These are phyloP conservation scores for Ustilago cynodontis DNA, from an alignment of 1,284 basidiomycete species.

Conservation along the genomic window DNA sequence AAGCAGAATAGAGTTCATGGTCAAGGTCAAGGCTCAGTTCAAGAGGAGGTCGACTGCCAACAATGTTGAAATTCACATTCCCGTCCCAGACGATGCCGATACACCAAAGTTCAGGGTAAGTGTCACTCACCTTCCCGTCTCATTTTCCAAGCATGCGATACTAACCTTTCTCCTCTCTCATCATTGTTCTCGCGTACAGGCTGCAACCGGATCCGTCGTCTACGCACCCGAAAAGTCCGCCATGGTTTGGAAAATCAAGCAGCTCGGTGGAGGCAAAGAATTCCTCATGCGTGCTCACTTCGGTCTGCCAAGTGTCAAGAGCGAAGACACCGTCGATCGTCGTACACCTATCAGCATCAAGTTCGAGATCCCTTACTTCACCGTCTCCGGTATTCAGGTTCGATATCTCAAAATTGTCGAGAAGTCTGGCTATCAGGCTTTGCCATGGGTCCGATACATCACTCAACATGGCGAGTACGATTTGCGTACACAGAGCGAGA, in stretches of 20 bases:
- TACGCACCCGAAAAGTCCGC: slow-evolving; percentile 69
- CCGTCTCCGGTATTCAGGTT: slow-evolving; percentile 92
- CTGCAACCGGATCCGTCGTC: slow-evolving; percentile 64
- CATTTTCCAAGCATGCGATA: neutral
- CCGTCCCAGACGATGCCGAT: slow-evolving; percentile 97
- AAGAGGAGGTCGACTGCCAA: slow-evolving; percentile 95
- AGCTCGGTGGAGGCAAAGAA: slow-evolving; percentile 68
- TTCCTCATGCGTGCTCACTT: slow-evolving; percentile 70
- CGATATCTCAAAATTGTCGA: slow-evolving; percentile 97
- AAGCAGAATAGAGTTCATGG: slow-evolving; percentile 95
- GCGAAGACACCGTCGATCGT: slow-evolving; percentile 82
- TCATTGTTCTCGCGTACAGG: neutral
- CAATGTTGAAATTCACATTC: slow-evolving; percentile 98
- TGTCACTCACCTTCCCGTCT: neutral
- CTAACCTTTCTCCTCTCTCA: slow-evolving; percentile 1
- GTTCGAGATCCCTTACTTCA: slow-evolving; percentile 98
- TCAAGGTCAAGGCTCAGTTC: slow-evolving; percentile 98
- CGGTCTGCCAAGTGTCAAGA: slow-evolving; percentile 68
- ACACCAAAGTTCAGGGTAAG: slow-evolving; percentile 87
- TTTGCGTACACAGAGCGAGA: slow-evolving; percentile 69
- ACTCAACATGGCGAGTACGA: slow-evolving; percentile 94
- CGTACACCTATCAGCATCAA: slow-evolving; percentile 94
- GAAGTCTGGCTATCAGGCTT: slow-evolving; percentile 89
- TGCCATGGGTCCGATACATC: slow-evolving; percentile 79
- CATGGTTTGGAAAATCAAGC: slow-evolving; percentile 71